Conservation (phyloP, 371 early-diverging fungal species). For the Mucor velutinosus region DNA sequence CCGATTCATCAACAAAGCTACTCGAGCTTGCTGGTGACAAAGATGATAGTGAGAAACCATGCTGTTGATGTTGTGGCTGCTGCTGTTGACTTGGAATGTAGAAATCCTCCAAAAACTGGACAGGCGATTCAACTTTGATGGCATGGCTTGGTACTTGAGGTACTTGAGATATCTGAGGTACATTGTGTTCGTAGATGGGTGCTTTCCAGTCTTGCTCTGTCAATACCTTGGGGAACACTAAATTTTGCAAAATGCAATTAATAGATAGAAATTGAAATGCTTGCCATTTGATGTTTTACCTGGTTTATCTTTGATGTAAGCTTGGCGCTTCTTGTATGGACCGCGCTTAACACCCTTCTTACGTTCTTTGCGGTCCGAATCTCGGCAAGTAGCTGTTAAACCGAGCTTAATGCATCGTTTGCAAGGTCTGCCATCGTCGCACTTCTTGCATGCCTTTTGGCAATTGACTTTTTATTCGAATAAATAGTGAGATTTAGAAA, state of each 20-base stretch:
- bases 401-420: slow-evolving; percentile 80
- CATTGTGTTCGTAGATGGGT: slow-evolving; percentile 6
- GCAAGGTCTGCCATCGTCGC: slow-evolving; percentile 88
- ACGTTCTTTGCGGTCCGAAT: slow-evolving; percentile 84
- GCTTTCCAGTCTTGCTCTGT: slow-evolving; percentile 17
- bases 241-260: not conserved
- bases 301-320: slow-evolving; percentile 18
- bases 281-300: slow-evolving; percentile 11
- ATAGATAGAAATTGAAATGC: not conserved
- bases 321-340: slow-evolving; percentile 70
- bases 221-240: slow-evolving; percentile 25
- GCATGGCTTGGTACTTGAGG: slow-evolving; percentile 21
- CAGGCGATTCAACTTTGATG: slow-evolving; percentile 1
- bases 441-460: slow-evolving; percentile 93
- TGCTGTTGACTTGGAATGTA: slow-evolving; percentile 11
- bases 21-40: slow-evolving; percentile 16
- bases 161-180: slow-evolving; percentile 11
- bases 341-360: slow-evolving; percentile 85
- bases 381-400: slow-evolving; percentile 71
- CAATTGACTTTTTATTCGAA: slow-evolving; percentile 67
- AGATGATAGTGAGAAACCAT: not conserved
- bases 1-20: slow-evolving; percentile 20
- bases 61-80: not conserved
- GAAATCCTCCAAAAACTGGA: slow-evolving; percentile 15
- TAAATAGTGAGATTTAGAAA: not conserved